These are phyloP conservation scores for Agaricus bisporus DNA, from an alignment of 768 basidiomycete species.

Conservation along the genomic window DNA sequence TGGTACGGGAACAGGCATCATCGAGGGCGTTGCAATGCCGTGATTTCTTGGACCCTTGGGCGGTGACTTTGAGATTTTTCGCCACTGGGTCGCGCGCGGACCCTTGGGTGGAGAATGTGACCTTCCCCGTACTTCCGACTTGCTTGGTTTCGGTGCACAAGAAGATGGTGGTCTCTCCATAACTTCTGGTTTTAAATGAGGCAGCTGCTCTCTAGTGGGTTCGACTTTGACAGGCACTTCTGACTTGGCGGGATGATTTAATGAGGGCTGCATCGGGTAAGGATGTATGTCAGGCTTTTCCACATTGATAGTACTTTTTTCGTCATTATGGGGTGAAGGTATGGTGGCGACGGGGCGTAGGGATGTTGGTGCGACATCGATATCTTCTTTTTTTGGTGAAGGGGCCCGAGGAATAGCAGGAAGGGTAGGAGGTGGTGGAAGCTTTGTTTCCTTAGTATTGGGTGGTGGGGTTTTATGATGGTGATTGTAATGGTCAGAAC, in stretches of 20 bases:
- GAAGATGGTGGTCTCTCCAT: neutral
- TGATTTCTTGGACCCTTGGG: conserved; percentile 7
- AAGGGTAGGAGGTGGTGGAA: neutral
- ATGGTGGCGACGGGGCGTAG: neutral
- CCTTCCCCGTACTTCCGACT: conserved; percentile 1
- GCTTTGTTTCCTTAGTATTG: neutral
- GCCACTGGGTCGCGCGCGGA: conserved; percentile 4
- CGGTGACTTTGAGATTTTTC: conserved; percentile 3
- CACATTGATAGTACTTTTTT: neutral
- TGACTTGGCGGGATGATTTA: neutral
- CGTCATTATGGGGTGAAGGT: neutral
- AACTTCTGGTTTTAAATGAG: neutral
- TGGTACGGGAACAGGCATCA: neutral
- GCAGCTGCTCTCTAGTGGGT: neutral
- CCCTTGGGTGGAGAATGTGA: conserved; percentile 10
- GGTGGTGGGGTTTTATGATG: conserved; percentile 4
- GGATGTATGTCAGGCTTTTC: neutral
- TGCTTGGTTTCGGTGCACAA: conserved; percentile 1
- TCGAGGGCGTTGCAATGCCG: neutral
- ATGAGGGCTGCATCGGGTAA: neutral
- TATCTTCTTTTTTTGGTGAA: neutral
- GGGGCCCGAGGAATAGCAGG: neutral
- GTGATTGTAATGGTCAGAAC: neutral
- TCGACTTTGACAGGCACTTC: conserved; percentile 1
- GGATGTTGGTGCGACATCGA: neutral